phyloP scores from a whole-genome alignment of 2,329 filamentous ascomycete species.

The Trichoderma simmonsii region DNA sequence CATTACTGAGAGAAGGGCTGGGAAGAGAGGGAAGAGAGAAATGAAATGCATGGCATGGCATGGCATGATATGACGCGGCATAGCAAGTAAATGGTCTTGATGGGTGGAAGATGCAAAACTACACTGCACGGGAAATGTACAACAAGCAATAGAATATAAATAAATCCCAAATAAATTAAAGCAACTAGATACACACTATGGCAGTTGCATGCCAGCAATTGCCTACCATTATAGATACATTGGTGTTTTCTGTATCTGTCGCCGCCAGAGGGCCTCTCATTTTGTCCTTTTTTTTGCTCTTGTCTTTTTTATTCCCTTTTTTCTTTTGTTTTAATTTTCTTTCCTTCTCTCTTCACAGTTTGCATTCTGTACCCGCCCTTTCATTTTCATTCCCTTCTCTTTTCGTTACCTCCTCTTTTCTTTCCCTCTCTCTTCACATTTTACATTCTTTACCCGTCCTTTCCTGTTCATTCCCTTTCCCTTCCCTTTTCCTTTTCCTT shows the following conservation, averaged over 20 bases:
- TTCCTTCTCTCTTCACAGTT: too few species aligned
- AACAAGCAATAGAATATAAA: neutral
- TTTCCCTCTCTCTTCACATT: neutral
- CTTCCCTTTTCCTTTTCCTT: too few species aligned
- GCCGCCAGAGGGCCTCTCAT: neutral
- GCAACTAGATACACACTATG: neutral
- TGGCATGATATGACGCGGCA: neutral
- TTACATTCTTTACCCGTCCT: too few species aligned
- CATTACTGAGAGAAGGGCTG: neutral
- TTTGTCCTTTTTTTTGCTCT: neutral
- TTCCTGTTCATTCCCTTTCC: too few species aligned
- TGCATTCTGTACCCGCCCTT: too few species aligned
- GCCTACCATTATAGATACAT: neutral
- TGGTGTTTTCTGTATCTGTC: neutral
- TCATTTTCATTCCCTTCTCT: neutral
- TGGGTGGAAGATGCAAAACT: neutral
- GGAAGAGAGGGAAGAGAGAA: neutral
- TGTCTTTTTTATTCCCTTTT: neutral
- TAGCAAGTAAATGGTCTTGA: neutral
- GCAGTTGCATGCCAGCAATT: neutral
- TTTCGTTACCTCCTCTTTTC: neutral
- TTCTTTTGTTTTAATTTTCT: neutral
- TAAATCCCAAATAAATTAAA: neutral
- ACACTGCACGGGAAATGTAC: neutral
- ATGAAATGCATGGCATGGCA: neutral